These are phyloP conservation scores for Pythium utonaiense DNA, from an alignment of 352 stramenopile species.

Conservation along the genomic window DNA sequence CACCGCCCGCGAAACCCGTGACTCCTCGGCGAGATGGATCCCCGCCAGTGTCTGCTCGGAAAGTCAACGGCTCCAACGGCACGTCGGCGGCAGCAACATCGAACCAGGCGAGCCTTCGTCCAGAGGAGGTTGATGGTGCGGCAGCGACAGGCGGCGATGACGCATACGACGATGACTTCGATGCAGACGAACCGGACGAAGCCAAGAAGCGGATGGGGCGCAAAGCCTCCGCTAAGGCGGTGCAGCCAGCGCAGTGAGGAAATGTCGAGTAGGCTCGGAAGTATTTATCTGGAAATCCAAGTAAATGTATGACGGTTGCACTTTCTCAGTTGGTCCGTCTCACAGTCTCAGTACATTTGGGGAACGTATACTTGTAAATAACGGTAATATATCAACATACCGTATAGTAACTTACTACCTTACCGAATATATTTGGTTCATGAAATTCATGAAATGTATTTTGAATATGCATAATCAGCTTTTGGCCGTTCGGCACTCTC, in stretches of 20 bases:
- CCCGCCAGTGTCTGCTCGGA: conserved; percentile 5
- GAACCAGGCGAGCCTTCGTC: conserved; percentile 10
- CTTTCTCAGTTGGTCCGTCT: no score
- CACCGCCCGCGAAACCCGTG: conserved; percentile 9
- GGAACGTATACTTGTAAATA: no score
- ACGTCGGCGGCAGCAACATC: background rate
- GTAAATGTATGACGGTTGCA: no score
- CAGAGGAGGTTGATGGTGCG: conserved; percentile 1
- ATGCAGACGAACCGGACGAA: conserved; percentile 27
- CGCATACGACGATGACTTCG: conserved; percentile 59
- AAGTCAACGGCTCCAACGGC: background rate
- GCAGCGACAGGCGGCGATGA: conserved; percentile 19
- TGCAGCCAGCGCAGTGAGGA: background rate
- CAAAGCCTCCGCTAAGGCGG: conserved; percentile 17
- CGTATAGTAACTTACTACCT: background rate
- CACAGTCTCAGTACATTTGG: no score
- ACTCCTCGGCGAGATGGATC: conserved; percentile 12
- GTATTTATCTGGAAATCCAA: conserved; percentile 4
- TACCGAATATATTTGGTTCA: background rate
- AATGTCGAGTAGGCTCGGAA: background rate
- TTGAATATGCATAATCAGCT: background rate
- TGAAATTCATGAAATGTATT: conserved; percentile 3
- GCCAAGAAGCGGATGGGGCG: conserved; percentile 15
- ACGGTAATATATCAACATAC: no score
- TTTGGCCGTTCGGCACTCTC: background rate